Evolutionary conservation across 2,329 filamentous ascomycete species (phyloP).

Genomic region (Gnomoniopsis smithogilvyi): DNA sequence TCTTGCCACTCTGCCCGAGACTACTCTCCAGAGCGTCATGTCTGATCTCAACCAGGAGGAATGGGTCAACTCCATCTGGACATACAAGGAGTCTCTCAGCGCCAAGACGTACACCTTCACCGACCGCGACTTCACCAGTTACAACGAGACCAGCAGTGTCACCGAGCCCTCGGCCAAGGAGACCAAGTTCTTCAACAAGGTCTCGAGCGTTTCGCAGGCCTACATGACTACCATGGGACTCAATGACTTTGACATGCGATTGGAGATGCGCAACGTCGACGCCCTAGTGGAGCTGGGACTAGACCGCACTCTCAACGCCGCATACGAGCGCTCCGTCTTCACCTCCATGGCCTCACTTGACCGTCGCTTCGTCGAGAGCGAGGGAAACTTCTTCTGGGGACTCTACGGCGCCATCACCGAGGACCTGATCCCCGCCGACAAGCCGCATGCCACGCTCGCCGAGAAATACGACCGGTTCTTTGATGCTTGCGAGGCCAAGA

Average conservation of each 20-base stretch:
- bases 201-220: not conserved
- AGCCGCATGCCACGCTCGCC: not conserved
- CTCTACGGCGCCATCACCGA: not conserved
- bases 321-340: not conserved
- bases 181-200: not conserved
- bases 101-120: not conserved
- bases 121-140: not conserved
- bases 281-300: not conserved
- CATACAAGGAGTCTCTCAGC: not conserved
- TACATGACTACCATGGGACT: not conserved
- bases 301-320: not conserved
- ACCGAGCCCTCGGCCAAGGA: not conserved
- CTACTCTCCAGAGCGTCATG: not conserved
- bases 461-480: not conserved
- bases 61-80: not conserved
- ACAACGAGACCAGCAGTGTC: not conserved
- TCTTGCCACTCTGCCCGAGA: not conserved
- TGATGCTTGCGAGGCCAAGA: not conserved
- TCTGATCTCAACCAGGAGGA: not conserved
- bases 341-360: not conserved
- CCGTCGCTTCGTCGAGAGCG: not conserved
- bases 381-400: not conserved
- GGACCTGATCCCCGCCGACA: not conserved
- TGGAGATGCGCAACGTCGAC: not conserved
- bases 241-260: not conserved